Evolutionary conservation across 805 yeast genomes (phyloP).

Genomic region (Candida corydali): DNA sequence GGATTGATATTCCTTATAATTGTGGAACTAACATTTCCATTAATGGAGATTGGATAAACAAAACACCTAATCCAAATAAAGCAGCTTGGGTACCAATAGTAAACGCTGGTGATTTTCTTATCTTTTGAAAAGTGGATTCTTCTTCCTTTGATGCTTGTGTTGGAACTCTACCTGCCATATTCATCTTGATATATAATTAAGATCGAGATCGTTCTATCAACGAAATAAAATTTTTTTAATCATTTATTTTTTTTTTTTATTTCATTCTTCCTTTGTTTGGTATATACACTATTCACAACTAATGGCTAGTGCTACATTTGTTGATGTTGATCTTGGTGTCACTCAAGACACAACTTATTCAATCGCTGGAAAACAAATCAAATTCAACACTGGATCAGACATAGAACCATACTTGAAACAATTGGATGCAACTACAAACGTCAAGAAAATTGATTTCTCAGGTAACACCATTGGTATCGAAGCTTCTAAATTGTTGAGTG

Average conservation of each 20-base stretch:
- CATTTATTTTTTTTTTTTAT: neutral
- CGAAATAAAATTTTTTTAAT: slow-evolving; percentile 1
- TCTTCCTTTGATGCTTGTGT: slow-evolving; percentile 19
- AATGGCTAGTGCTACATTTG: slow-evolving; percentile 17
- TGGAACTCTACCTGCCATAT: slow-evolving; percentile 20
- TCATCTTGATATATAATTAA: slow-evolving; percentile 1
- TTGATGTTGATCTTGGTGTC: slow-evolving; percentile 31
- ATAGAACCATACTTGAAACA: slow-evolving; percentile 66
- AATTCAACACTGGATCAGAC: slow-evolving; percentile 69
- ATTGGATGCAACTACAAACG: slow-evolving; percentile 34
- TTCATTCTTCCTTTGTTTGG: slow-evolving; percentile 5
- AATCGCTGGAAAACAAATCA: slow-evolving; percentile 69
- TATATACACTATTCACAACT: slow-evolving; percentile 1
- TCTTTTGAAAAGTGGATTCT: slow-evolving; percentile 40
- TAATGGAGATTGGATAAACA: slow-evolving; percentile 70
- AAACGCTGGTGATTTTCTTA: slow-evolving; percentile 62
- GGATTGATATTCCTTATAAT: slow-evolving; percentile 22
- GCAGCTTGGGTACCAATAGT: slow-evolving; percentile 60
- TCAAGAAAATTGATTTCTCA: slow-evolving; percentile 67
- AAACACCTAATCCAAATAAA: slow-evolving; percentile 68
- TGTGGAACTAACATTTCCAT: slow-evolving; percentile 84
- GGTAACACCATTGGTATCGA: slow-evolving; percentile 95
- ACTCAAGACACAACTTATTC: slow-evolving; percentile 46
- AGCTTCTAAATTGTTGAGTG: slow-evolving; percentile 71
- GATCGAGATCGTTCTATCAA: neutral